Conservation (phyloP, 164 flowering plant species). For the Sedum album region DNA sequence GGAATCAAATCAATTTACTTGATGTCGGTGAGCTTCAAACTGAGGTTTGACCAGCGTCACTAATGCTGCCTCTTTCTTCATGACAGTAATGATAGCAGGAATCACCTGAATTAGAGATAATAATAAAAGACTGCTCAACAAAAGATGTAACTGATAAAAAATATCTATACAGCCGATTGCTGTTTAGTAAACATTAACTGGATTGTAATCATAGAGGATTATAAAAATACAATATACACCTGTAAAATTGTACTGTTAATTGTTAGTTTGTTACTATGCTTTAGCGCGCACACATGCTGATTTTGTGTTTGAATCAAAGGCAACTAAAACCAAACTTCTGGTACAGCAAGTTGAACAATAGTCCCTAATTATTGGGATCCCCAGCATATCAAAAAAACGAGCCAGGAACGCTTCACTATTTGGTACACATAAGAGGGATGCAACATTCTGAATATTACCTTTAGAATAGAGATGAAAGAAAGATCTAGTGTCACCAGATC, state of each 20-base stretch:
- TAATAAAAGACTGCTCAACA: slow-evolving; percentile 2
- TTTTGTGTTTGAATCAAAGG: background rate
- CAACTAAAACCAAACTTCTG: background rate
- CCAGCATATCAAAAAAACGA: background rate
- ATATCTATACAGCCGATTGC: too few relatives aligned
- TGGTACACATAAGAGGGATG: background rate
- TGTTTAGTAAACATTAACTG: background rate
- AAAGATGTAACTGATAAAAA: background rate
- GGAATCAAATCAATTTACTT: slow-evolving; percentile 37
- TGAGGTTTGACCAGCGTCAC: slow-evolving; percentile 93
- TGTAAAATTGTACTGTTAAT: too few relatives aligned
- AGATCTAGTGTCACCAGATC: slow-evolving; percentile 95
- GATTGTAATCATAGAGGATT: background rate
- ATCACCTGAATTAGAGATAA: slow-evolving; percentile 54
- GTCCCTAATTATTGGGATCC: background rate
- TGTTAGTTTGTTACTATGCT: background rate
- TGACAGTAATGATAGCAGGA: slow-evolving; percentile 83
- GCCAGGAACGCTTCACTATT: background rate
- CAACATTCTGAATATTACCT: slow-evolving; percentile 44
- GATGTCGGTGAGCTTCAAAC: slow-evolving; percentile 90
- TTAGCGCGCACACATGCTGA: background rate
- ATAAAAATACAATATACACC: too few relatives aligned
- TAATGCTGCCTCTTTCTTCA: slow-evolving; percentile 71
- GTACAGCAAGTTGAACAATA: background rate
- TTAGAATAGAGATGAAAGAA: slow-evolving; percentile 88